phyloP scores from a whole-genome alignment of 2,329 filamentous ascomycete species.

The Coniochaeta hoffmannii region DNA sequence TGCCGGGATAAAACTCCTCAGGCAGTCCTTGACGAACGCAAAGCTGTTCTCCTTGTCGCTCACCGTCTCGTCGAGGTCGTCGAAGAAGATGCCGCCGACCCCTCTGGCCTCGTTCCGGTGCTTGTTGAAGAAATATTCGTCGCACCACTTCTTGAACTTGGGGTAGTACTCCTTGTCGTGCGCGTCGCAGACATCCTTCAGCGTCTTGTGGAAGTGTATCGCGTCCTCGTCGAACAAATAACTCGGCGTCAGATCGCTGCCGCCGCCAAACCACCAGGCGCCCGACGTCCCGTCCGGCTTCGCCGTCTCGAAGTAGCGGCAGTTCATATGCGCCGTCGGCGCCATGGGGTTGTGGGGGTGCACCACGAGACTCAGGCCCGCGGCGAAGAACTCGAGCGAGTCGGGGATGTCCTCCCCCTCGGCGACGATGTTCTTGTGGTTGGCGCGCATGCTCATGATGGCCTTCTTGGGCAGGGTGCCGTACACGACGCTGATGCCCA shows the following conservation, averaged over 20 bases:
- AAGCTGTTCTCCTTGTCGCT: constrained; percentile 87
- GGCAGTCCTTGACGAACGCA: constrained; percentile 76
- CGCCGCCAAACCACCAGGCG: constrained; percentile 97
- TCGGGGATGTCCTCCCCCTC: constrained; percentile 55
- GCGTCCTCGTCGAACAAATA: constrained; percentile 98
- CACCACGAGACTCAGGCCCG: constrained; percentile 85
- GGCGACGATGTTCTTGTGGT: constrained; percentile 81
- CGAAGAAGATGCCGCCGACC: constrained; percentile 96
- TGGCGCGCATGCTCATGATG: constrained; percentile 86
- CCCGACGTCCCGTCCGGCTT: constrained; percentile 73
- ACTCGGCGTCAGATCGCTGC: constrained; percentile 83
- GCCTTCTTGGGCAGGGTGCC: constrained; percentile 80
- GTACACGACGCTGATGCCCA: constrained; percentile 93
- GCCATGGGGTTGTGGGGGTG: constrained; percentile 96
- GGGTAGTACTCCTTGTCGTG: constrained; percentile 91
- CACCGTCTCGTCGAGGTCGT: constrained; percentile 83
- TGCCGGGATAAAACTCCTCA: constrained; percentile 80
- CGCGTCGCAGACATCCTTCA: constrained; percentile 88
- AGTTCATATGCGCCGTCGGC: constrained; percentile 95
- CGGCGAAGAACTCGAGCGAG: constrained; percentile 88
- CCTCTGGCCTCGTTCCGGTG: constrained; percentile 83
- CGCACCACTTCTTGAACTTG: constrained; percentile 96
- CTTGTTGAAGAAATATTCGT: constrained; percentile 93
- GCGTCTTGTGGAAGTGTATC: constrained; percentile 88
- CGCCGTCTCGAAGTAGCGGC: constrained; percentile 96